These are phyloP conservation scores for Sextonia rubra DNA, from an alignment of 164 flowering plant species.

Conservation along the genomic window DNA sequence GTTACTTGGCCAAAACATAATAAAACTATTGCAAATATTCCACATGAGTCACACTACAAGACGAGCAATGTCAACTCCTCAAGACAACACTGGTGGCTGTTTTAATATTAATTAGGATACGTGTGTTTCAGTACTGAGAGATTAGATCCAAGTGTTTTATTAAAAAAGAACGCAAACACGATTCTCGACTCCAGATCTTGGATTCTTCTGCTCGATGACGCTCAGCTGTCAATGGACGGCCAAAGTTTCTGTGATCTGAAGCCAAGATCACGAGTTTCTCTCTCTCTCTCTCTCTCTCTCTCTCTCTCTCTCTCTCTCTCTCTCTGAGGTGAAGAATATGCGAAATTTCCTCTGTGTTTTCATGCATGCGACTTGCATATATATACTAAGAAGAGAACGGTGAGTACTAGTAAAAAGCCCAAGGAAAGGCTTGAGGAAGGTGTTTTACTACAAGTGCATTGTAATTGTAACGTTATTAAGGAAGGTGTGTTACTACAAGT, in stretches of 20 bases:
- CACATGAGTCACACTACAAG: too few relatives aligned
- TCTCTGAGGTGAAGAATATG: too few relatives aligned
- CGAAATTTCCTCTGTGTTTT: too few relatives aligned
- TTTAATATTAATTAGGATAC: too few relatives aligned
- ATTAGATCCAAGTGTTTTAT: neutral
- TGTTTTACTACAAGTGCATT: neutral
- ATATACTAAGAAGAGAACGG: neutral
- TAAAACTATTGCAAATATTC: too few relatives aligned
- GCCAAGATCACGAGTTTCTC: neutral
- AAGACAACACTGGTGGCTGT: too few relatives aligned
- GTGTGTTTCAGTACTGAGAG: too few relatives aligned
- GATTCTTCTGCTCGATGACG: neutral
- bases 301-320: neutral
- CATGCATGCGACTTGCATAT: too few relatives aligned
- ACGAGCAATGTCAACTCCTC: too few relatives aligned
- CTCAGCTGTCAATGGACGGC: neutral
- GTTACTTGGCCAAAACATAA: too few relatives aligned
- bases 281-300: neutral
- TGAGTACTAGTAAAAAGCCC: neutral
- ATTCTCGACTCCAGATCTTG: neutral
- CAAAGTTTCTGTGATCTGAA: neutral
- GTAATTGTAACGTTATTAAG: neutral
- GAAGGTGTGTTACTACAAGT: neutral
- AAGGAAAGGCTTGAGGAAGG: neutral
- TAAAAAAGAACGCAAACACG: neutral